These are phyloP conservation scores for Globisporangium cederbergense DNA, from an alignment of 352 stramenopile species.

Conservation along the genomic window DNA sequence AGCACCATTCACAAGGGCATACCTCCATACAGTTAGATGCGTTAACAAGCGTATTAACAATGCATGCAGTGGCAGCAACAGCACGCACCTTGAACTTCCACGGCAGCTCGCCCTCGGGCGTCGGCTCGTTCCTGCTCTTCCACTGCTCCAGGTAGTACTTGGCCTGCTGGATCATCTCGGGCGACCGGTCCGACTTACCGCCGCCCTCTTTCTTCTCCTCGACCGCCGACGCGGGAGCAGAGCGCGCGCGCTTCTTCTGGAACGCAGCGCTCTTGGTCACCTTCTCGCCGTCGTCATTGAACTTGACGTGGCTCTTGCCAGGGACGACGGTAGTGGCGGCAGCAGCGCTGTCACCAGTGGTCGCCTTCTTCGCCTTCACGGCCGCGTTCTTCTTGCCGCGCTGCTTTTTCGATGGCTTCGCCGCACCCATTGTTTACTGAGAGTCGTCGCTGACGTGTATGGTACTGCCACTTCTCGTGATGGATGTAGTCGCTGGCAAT, in stretches of 20 bases:
- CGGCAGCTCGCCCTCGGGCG: constrained; percentile 44
- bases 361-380: constrained; percentile 22
- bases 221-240: not conserved
- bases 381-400: constrained; percentile 62
- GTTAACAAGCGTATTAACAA: too few species aligned
- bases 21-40: constrained; percentile 1
- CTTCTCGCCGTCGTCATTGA: constrained; percentile 60
- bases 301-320: constrained; percentile 48
- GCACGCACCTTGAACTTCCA: constrained; percentile 80
- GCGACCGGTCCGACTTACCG: constrained; percentile 66
- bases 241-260: constrained; percentile 51
- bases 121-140: constrained; percentile 53
- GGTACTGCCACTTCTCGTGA: too few species aligned
- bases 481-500: not conserved
- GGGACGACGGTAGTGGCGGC: constrained; percentile 20
- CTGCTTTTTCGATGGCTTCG: constrained; percentile 79
- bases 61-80: not conserved
- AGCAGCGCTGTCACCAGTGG: constrained; percentile 1
- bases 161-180: constrained; percentile 76
- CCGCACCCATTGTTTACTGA: constrained; percentile 29
- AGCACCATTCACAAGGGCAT: constrained; percentile 7
- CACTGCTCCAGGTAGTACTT: constrained; percentile 83
- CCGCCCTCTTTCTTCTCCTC: constrained; percentile 37
- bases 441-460: too few species aligned
- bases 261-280: constrained; percentile 19